These are phyloP conservation scores for Annona cherimola DNA, from an alignment of 164 flowering plant species.

Conservation along the genomic window DNA sequence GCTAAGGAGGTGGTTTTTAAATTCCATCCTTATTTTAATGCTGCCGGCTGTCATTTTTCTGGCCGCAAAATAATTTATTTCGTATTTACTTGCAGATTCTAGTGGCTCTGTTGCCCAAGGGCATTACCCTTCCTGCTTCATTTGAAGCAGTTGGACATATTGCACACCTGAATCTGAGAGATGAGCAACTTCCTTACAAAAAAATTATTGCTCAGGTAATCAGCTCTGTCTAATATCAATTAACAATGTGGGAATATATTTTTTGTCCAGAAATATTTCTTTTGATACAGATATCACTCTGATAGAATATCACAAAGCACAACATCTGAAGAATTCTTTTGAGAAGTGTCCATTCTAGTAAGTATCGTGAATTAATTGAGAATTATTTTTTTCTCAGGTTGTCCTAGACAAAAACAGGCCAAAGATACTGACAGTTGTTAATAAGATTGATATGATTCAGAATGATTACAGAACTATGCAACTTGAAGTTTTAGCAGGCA, in stretches of 20 bases:
- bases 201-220: constrained; percentile 80
- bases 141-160: constrained; percentile 94
- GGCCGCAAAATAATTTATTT: background rate
- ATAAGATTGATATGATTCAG: constrained; percentile 75
- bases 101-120: constrained; percentile 73
- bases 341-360: background rate
- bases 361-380: constrained; percentile 8
- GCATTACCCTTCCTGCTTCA: constrained; percentile 63
- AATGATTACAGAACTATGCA: constrained; percentile 94
- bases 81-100: constrained; percentile 49
- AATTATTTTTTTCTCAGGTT: constrained; percentile 43
- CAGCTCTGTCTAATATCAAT: background rate
- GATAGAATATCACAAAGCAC: background rate
- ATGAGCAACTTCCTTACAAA: constrained; percentile 82
- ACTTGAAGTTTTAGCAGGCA: constrained; percentile 93
- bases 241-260: background rate
- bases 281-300: background rate
- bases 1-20: too few species aligned
- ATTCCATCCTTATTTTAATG: background rate
- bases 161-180: constrained; percentile 81
- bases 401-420: constrained; percentile 86
- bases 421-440: constrained; percentile 90
- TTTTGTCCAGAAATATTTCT: background rate
- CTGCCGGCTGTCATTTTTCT: background rate
- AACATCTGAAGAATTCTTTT: background rate